Base-by-base conservation (phyloP, 73 alveolate species). In the Effrenium voratum region DNA sequence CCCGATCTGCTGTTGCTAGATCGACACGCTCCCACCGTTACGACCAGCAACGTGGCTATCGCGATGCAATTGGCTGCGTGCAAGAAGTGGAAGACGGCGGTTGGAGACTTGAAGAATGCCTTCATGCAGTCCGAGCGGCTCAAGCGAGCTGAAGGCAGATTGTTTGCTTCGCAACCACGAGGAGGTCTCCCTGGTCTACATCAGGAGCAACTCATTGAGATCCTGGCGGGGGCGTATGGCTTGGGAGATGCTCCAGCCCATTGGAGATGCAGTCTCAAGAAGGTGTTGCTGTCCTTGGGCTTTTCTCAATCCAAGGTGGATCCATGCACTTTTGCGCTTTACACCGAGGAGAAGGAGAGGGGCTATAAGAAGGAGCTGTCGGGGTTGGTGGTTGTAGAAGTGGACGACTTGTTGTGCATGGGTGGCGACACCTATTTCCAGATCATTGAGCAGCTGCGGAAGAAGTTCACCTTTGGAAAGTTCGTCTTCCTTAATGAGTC, bases 71-170 rank as follows among this genome's bases (percentile, higher is more conserved):
- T 40, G 38, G 87, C 87, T 8, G 57, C 87, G 28, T 15, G 41
- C 40, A 40, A 38, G 60, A 15, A 28, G 60, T 44, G 43, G 40
- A 38, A 40, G 8, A 26, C 45, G 10, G 49, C 70, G 32, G 30
- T 81, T 24, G 93, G 93, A 4, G 93, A 81, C 52, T 52, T 81
- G 34, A 81, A 32, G 52, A 47, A 28, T n/a, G 93, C 75, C 75
- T 81, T 81, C 73, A n/a, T 81, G 93, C 85, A 73, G 55, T 15
- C 41, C 10, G 85, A 30, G 34, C 34, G 22, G 46, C n/a, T n/a
- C n/a, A n/a, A n/a, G n/a, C n/a, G n/a, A n/a, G n/a, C n/a, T n/a
- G n/a, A n/a, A n/a, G 93, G 75, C 34, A 30, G 76, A n/a, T 32
- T 81, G 46, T 49, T 81, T n/a, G 50, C 70, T 19, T 46, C 38